Evolutionary conservation across 1,284 basidiomycete species (phyloP), one percentile per base, ranked within the genome.

Genomic region (Malassezia globosa): DNA sequence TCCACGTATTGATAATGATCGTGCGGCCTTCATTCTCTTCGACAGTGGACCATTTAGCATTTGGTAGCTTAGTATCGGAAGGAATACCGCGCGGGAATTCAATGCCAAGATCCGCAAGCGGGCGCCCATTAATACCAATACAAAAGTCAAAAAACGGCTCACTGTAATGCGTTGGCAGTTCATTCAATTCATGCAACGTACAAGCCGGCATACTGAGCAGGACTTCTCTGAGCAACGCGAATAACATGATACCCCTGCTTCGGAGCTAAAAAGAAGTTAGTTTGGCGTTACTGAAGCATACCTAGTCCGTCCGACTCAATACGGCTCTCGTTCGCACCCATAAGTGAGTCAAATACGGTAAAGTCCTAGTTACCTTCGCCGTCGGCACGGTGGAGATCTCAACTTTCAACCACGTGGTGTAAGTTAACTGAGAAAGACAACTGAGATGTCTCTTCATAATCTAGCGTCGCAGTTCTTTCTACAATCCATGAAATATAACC

Each of bases 141-240:
- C 95, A 80, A 72, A 94, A 96, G 75, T 96, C 92, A 68, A 97
- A 97, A 75, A 89, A 94, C 0, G 90, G 86, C 66, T 96, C 89
- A 37, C 51, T 57, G 52, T 7, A 24, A 31, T 31, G 11, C 13
- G 44, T 51, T 10, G 43, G 50, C 21, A 7, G 19, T 31, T 19
- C 37, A 29, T 16, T 25, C 14, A n/a, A 21, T n/a, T n/a, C n/a
- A n/a, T n/a, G n/a, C n/a, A 14, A 54, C 55, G 16, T 37, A 56
- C 54, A 96, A 84, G 43, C 80, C 81, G 5, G 85, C 85, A 47
- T 82, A 77, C 7, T 85, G 84, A 1, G 72, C 71, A 4, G 72
- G 72, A 21, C 63, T 66, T 21, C 58, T 59, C 6, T 68, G 70
- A 31, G 72, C 72, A 2, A 72, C 72, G 22, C 72, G 60, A 8